A percentile compares a stretch with the other conserved stretches of the same genome.
These are phyloP conservation scores for Angomonas desouzai DNA, from an alignment of 208 protist genomes.

Conservation along the genomic window DNA sequence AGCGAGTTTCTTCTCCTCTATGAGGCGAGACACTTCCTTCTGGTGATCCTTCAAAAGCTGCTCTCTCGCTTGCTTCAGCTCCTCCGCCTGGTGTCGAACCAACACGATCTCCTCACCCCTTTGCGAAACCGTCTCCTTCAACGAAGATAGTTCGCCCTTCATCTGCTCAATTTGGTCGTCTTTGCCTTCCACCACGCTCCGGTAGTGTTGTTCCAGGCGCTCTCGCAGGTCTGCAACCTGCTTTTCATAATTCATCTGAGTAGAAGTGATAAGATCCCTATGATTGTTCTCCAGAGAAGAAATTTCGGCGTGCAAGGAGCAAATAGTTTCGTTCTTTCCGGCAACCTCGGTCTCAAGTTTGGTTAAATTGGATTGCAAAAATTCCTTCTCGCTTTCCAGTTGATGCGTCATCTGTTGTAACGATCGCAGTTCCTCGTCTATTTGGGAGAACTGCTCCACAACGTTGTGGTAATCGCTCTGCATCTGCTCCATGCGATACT, in stretches of 20 bases:
- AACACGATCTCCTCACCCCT: constrained; percentile 48
- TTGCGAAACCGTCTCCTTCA: constrained; percentile 42
- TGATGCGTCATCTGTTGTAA: not conserved
- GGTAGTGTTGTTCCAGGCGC: constrained; percentile 51
- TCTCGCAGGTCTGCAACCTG: constrained; percentile 15
- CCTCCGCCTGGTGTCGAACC: constrained; percentile 55
- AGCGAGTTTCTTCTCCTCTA: constrained; percentile 72
- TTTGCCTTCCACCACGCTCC: not conserved
- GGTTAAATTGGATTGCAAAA: not conserved
- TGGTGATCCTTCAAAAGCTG: constrained; percentile 26
- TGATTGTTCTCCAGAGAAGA: not conserved
- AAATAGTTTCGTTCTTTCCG: not conserved
- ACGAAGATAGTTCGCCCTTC: constrained; percentile 35
- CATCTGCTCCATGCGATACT: constrained; percentile 31
- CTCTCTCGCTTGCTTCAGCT: constrained; percentile 17
- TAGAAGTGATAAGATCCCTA: not conserved
- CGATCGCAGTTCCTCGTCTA: not conserved
- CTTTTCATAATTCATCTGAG: constrained; percentile 15
- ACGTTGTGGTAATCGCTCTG: constrained; percentile 19
- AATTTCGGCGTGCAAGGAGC: not conserved
- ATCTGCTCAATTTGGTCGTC: constrained; percentile 22
- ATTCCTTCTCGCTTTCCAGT: not conserved
- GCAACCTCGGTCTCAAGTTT: not conserved
- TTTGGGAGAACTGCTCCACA: constrained; percentile 4
- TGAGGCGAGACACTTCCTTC: constrained; percentile 53